A percentile compares a stretch with the other conserved stretches of the same genome.
These are phyloP conservation scores for Podospora sp. DNA, from an alignment of 495 filamentous ascomycete genomes.

Conservation along the genomic window DNA sequence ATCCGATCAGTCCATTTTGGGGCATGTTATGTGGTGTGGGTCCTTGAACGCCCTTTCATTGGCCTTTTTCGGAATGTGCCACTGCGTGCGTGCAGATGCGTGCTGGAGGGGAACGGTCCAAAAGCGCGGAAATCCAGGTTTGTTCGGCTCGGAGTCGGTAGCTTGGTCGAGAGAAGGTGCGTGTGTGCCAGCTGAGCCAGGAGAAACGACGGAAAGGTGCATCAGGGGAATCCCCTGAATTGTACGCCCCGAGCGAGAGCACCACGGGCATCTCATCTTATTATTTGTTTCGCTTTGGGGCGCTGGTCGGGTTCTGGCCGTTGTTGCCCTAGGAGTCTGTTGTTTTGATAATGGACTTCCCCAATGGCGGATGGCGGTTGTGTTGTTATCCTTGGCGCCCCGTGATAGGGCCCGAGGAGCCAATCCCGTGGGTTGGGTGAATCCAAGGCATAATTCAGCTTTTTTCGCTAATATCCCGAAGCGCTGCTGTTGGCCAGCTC, in stretches of 20 bases:
- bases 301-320: not conserved
- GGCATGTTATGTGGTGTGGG: not conserved
- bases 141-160: not conserved
- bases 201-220: not conserved
- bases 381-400: conserved; percentile 9
- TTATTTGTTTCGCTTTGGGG: not conserved
- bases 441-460: conserved; percentile 7
- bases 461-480: conserved; percentile 5
- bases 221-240: not conserved
- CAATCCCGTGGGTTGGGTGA: conserved; percentile 13
- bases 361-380: conserved; percentile 11
- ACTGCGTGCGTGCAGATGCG: too few species aligned
- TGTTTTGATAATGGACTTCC: not conserved
- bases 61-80: not conserved
- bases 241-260: not conserved
- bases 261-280: not conserved
- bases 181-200: not conserved
- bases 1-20: conserved; percentile 4
- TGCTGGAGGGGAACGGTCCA: not conserved
- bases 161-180: not conserved
- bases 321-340: not conserved
- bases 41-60: not conserved
- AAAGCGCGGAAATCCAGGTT: not conserved
- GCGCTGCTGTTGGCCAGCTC: not conserved
- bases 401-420: conserved; percentile 7